These are phyloP conservation scores for Exutisphaerella laricina DNA, from an alignment of 2,329 filamentous ascomycete genomes.

Conservation along the genomic window DNA sequence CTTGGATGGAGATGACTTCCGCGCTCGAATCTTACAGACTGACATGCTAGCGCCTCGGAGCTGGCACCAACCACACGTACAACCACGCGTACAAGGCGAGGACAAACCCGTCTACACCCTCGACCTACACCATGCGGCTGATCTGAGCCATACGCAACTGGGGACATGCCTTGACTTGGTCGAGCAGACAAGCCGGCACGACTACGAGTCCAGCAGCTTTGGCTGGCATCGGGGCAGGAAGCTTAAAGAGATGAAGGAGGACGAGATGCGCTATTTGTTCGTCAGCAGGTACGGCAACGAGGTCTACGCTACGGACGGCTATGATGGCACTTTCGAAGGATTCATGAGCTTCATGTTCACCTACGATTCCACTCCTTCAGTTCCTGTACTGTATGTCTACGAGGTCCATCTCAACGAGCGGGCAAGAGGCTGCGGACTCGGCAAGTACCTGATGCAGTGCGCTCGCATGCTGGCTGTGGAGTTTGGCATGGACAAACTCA, in stretches of 20 bases:
- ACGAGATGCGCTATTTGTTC: slow-evolving; percentile 63
- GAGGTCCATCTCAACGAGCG: slow-evolving; percentile 63
- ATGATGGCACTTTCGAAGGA: slow-evolving; percentile 15
- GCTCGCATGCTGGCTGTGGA: slow-evolving; percentile 50
- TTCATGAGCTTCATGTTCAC: slow-evolving; percentile 67
- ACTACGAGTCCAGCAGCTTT: slow-evolving; percentile 57
- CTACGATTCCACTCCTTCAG: slow-evolving; percentile 53
- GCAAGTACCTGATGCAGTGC: slow-evolving; percentile 53
- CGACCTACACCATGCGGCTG: too few relatives aligned
- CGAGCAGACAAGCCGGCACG: slow-evolving; percentile 56
- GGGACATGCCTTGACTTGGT: slow-evolving; percentile 53
- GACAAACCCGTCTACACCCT: too few relatives aligned
- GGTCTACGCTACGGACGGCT: slow-evolving; percentile 14
- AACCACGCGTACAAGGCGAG: too few relatives aligned
- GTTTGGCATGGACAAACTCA: slow-evolving; percentile 58
- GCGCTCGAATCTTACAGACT: slow-evolving; percentile 7
- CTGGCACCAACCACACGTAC: too few relatives aligned
- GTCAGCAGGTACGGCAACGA: too few relatives aligned
- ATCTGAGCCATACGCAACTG: slow-evolving; percentile 28
- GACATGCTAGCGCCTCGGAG: too few relatives aligned
- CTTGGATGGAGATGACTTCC: too few relatives aligned
- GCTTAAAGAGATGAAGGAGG: slow-evolving; percentile 60
- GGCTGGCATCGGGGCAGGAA: slow-evolving; percentile 43
- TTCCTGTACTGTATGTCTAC: slow-evolving; percentile 69
- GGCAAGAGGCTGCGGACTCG: slow-evolving; percentile 59